Evolutionary conservation across 2,329 filamentous ascomycete species (phyloP), one percentile per base, ranked within the genome.

Genomic region (Epichloe glyceriae): DNA sequence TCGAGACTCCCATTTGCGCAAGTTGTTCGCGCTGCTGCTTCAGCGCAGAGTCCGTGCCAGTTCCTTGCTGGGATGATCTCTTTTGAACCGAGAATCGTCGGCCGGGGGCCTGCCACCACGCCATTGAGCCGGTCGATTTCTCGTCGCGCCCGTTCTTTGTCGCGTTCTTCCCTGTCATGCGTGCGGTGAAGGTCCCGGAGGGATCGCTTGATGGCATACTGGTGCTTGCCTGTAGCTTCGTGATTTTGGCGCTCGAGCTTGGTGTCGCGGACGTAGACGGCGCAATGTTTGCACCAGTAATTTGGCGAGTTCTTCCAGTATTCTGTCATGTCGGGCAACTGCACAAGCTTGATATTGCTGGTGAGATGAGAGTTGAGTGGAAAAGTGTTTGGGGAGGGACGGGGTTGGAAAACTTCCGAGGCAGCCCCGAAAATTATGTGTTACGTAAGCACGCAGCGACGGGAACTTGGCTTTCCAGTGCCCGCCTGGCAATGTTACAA

Each of bases 251-350:
- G 85, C 67, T 95, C 90, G 67, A 96, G 81, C 58, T 88, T 83
- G 20, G 90, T 96, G 73, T 98, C 93, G 69, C 88, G 86, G 47
- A 98, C 86, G 68, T 83, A 97, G 64, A 79, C 80, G 63, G 82
- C 80, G 78, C 93, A 98, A 73, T 95, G 88, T 68, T 97, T 97
- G 79, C 93, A 98, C 89, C 90, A 97, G 72, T 95, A 95, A 65
- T 85, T 91, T 5, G 90, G 90, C 66, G 90, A 95, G 19, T 91
- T 96, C 67, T 97, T 97, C 93, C 93, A 97, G 71, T 95, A 94
- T 75, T 97, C 93, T 0, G 93, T 84, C 93, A 98, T 97, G 46
- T 14, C 50, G 34, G 26, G 3, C 11, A n/a, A 33, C 3, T 11
- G 26, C 26, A 30, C 26, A 1, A 30, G 26, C 26, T 30, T 4